Percentiles rank a stretch among this genome's conserved stretches.
Conservation (phyloP, 2,329 filamentous ascomycete species). For the Fusarium metavorans region DNA sequence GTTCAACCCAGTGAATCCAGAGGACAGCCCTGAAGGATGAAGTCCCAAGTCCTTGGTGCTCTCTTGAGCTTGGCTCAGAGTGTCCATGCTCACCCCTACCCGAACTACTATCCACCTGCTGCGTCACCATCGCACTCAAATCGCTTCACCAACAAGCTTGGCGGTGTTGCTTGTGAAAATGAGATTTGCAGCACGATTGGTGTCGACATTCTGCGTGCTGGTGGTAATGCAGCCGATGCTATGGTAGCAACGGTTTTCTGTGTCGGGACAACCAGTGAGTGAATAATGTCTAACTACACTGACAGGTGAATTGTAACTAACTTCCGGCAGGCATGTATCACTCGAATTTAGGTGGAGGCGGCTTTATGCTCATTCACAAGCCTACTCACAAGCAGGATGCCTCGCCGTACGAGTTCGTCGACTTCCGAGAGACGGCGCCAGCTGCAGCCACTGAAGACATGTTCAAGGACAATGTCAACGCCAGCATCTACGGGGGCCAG, state of each 20-base stretch:
- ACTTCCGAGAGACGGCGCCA: constrained; percentile 88
- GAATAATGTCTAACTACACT: background rate
- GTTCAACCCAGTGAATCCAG: background rate
- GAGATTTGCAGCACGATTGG: constrained; percentile 71
- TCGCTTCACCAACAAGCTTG: constrained; percentile 48
- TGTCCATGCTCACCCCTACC: constrained; percentile 11
- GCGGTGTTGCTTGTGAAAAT: constrained; percentile 73
- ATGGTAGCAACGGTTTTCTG: constrained; percentile 74
- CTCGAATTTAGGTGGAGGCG: constrained; percentile 78
- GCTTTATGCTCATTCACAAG: constrained; percentile 79
- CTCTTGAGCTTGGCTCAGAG: constrained; percentile 15
- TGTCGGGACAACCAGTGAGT: constrained; percentile 65
- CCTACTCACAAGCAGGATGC: constrained; percentile 61
- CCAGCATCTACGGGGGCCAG: constrained; percentile 76
- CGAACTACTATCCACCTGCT: constrained; percentile 20
- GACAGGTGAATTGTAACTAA: background rate
- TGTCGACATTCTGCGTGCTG: constrained; percentile 65
- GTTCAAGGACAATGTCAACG: constrained; percentile 76
- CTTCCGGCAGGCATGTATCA: constrained; percentile 68
- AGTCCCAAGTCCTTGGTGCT: background rate
- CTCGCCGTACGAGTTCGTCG: constrained; percentile 77
- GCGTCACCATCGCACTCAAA: constrained; percentile 9
- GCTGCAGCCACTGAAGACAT: constrained; percentile 83
- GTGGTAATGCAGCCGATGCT: constrained; percentile 76
- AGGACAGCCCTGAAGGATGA: constrained; percentile 4